These are phyloP conservation scores for Mycena olivaceomarginata DNA, from an alignment of 768 basidiomycete species.

Conservation along the genomic window DNA sequence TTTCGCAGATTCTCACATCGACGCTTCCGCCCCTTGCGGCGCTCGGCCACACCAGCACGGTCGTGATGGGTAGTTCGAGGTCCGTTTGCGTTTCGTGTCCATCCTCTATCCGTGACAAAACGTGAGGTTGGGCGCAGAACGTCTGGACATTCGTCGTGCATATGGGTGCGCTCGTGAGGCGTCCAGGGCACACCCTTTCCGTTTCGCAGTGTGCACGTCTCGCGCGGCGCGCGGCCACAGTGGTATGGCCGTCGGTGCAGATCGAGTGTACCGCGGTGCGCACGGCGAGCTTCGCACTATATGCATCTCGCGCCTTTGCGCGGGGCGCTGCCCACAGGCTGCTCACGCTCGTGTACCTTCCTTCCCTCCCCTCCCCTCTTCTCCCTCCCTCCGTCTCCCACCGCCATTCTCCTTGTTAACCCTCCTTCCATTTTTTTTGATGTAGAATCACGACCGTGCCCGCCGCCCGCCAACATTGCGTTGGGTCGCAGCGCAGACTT, in stretches of 20 bases:
- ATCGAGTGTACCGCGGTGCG: no score
- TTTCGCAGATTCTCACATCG: neutral
- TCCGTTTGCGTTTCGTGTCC: neutral
- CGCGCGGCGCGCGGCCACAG: neutral
- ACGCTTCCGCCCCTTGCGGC: conserved; percentile 1
- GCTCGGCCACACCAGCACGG: neutral
- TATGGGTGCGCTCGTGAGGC: no score
- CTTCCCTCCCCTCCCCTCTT: no score
- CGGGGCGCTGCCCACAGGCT: no score
- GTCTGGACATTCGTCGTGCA: no score
- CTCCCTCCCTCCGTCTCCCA: neutral
- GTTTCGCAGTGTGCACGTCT: neutral
- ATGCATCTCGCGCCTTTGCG: no score
- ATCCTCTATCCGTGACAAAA: neutral
- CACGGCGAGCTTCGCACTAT: no score
- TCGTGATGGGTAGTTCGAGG: neutral
- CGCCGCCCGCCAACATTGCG: conserved; percentile 75
- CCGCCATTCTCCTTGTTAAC: neutral
- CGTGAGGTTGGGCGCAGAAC: no score
- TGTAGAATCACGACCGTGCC: conserved; percentile 77
- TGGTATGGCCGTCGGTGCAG: no score
- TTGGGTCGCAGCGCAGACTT: conserved; percentile 67
- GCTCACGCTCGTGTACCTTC: no score
- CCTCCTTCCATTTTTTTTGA: neutral
- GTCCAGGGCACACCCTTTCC: no score